Conservation (phyloP, 2,329 filamentous ascomycete species). For the Phaeomoniella chlamydospora region DNA sequence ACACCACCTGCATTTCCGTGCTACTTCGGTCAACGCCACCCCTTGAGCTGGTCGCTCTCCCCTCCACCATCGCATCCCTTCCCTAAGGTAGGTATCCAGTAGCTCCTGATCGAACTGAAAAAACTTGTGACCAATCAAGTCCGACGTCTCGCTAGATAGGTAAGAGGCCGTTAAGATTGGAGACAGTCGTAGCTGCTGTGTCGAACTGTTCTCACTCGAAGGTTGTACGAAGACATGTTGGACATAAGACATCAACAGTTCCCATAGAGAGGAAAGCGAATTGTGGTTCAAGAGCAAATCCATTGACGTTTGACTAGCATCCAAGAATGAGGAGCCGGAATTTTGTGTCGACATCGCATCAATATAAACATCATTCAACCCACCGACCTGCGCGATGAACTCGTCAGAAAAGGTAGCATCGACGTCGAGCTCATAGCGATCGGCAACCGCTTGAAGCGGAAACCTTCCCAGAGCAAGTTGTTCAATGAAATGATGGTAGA, state of each 20-base stretch:
- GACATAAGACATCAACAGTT: conserved; percentile 44
- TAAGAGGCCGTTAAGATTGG: conserved; percentile 29
- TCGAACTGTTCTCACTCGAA: conserved; percentile 14
- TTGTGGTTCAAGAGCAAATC: conserved; percentile 43
- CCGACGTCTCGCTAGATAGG: conserved; percentile 19
- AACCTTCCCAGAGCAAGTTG: conserved; percentile 58
- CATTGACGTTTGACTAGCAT: conserved; percentile 28
- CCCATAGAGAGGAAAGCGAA: conserved; percentile 45
- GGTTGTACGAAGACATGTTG: conserved; percentile 27
- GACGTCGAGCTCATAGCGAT: conserved; percentile 55
- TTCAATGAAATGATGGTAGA: conserved; percentile 77
- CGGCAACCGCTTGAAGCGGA: conserved; percentile 53
- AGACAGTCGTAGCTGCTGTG: conserved; percentile 21
- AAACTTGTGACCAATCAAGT: conserved; percentile 37
- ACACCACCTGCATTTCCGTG: conserved; percentile 68
- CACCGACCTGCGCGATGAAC: conserved; percentile 63
- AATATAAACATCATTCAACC: conserved; percentile 52
- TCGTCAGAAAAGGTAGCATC: conserved; percentile 56
- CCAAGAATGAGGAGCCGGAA: conserved; percentile 12
- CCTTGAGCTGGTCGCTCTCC: conserved; percentile 59
- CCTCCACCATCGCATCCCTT: conserved; percentile 77
- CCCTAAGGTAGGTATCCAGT: conserved; percentile 51
- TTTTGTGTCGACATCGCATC: conserved; percentile 25
- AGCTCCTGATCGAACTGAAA: conserved; percentile 52
- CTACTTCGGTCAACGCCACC: conserved; percentile 70